Percentiles rank a stretch among this genome's conserved stretches.
These are phyloP conservation scores for Wickerhamiella galacta DNA, from an alignment of 805 yeast species.

Conservation along the genomic window DNA sequence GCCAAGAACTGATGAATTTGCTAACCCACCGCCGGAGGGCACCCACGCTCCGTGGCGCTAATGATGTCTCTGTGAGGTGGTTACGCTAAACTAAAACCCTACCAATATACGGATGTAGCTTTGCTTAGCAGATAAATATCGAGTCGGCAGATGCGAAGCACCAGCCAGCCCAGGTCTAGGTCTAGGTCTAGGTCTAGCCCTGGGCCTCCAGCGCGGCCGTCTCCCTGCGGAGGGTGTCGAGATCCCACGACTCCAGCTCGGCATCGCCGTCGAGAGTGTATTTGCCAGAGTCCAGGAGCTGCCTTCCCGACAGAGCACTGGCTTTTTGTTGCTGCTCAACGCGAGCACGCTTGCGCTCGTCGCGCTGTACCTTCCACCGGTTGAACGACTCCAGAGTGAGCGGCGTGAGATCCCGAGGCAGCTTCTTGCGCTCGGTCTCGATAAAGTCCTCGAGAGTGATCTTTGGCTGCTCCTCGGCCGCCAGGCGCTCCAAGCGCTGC, in stretches of 20 bases:
- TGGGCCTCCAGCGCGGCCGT: constrained; percentile 13
- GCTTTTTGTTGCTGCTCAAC: constrained; percentile 30
- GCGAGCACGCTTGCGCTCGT: constrained; percentile 33
- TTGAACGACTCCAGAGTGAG: constrained; percentile 67
- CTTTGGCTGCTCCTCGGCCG: constrained; percentile 69
- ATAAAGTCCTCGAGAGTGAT: constrained; percentile 90
- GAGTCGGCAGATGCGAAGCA: too few relatives aligned
- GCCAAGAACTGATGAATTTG: too few relatives aligned
- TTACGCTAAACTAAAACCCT: too few relatives aligned
- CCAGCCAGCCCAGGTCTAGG: too few relatives aligned
- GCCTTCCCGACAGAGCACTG: constrained; percentile 20
- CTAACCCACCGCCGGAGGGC: too few relatives aligned
- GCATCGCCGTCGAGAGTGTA: constrained; percentile 19
- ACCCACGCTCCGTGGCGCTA: too few relatives aligned
- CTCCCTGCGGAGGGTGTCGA: constrained; percentile 22
- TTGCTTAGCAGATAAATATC: too few relatives aligned
- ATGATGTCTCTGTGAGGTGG: too few relatives aligned
- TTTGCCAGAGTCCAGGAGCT: constrained; percentile 26
- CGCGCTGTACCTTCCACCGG: constrained; percentile 66
- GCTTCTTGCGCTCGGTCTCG: constrained; percentile 76
- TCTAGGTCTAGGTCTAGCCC: constrained; percentile 6
- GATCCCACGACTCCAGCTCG: constrained; percentile 22
- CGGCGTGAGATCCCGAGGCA: constrained; percentile 65
- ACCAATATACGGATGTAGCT: too few relatives aligned
- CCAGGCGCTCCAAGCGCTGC: constrained; percentile 71